Percentiles rank a stretch among this genome's conserved stretches.
phyloP scores from a whole-genome alignment of 495 filamentous ascomycete genomes.

The Friedmanniomyces endolithicus region DNA sequence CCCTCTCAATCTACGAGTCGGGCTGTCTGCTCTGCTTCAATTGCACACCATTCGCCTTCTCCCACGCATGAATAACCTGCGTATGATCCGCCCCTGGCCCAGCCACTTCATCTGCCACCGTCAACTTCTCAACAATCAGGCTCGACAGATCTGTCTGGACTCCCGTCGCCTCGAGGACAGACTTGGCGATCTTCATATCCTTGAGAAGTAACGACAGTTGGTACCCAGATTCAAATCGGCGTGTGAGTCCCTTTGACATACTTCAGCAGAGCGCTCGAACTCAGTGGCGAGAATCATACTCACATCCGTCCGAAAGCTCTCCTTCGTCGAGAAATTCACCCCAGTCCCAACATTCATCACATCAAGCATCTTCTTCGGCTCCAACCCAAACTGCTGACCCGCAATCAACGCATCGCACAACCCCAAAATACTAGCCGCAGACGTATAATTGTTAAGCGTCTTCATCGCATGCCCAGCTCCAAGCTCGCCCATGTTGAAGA shows the following conservation, averaged over 20 bases:
- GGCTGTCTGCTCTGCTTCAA: slow-evolving; percentile 11
- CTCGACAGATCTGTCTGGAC: slow-evolving; percentile 5
- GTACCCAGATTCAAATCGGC: slow-evolving; percentile 13
- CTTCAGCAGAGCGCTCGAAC: not conserved
- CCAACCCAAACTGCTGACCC: slow-evolving; percentile 16
- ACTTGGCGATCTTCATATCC: slow-evolving; percentile 17
- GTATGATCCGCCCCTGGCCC: slow-evolving; percentile 15
- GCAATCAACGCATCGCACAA: slow-evolving; percentile 15
- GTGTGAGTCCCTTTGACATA: slow-evolving; percentile 5
- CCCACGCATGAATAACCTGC: slow-evolving; percentile 11
- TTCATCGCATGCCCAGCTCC: slow-evolving; percentile 16
- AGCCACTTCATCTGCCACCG: slow-evolving; percentile 9
- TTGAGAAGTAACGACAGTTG: slow-evolving; percentile 14
- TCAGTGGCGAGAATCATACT: not conserved
- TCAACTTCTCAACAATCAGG: slow-evolving; percentile 8
- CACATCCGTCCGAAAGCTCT: slow-evolving; percentile 19
- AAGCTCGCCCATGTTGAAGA: slow-evolving; percentile 16
- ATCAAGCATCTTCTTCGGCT: slow-evolving; percentile 15
- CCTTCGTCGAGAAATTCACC: slow-evolving; percentile 16
- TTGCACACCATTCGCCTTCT: slow-evolving; percentile 11
- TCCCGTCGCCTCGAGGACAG: slow-evolving; percentile 7
- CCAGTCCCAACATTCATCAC: slow-evolving; percentile 20
- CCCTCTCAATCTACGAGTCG: not conserved
- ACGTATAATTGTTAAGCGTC: slow-evolving; percentile 17
- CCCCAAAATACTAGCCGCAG: slow-evolving; percentile 10